Evolutionary conservation across 1,284 basidiomycete genomes (phyloP).

Genomic region (Austroboletus niveus): DNA sequence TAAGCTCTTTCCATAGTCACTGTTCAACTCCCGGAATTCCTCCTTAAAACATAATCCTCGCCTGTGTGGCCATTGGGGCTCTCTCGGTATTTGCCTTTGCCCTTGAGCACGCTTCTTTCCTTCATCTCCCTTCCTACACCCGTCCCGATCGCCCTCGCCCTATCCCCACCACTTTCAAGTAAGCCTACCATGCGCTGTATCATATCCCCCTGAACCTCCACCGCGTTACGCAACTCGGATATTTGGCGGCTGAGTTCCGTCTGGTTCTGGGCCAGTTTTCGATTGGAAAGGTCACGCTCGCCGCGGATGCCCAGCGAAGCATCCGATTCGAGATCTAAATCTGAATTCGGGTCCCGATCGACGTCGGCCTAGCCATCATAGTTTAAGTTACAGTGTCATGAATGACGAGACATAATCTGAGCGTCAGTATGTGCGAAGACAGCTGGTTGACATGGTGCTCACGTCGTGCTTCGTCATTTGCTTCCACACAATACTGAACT

Average conservation of each 20-base stretch:
- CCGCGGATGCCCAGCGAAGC: slow-evolving; percentile 12
- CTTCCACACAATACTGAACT: slow-evolving; percentile 88
- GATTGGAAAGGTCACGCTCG: slow-evolving; percentile 46
- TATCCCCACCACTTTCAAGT: slow-evolving; percentile 8
- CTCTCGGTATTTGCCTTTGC: slow-evolving; percentile 8
- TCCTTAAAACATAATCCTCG: too few relatives aligned
- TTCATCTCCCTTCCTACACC: background rate
- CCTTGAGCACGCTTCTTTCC: slow-evolving; percentile 4
- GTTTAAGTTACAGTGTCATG: background rate
- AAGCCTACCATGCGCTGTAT: slow-evolving; percentile 31
- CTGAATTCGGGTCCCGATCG: background rate
- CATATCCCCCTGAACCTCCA: slow-evolving; percentile 56
- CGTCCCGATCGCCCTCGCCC: background rate
- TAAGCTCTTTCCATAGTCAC: too few relatives aligned
- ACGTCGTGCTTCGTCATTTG: slow-evolving; percentile 60
- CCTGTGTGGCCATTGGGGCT: too few relatives aligned
- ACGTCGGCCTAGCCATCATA: slow-evolving; percentile 5
- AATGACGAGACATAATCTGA: background rate
- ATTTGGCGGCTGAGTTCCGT: slow-evolving; percentile 62
- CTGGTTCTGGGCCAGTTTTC: slow-evolving; percentile 61
- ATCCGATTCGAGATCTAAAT: slow-evolving; percentile 1
- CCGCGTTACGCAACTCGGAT: slow-evolving; percentile 46
- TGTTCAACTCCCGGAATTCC: too few relatives aligned
- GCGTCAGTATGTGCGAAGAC: background rate
- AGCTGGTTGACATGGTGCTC: slow-evolving; percentile 9